Evolutionary conservation across 306 rosid genomes (phyloP), one percentile per base, ranked within the genome.

Genomic region (Amphicarpaea edgeworthii): DNA sequence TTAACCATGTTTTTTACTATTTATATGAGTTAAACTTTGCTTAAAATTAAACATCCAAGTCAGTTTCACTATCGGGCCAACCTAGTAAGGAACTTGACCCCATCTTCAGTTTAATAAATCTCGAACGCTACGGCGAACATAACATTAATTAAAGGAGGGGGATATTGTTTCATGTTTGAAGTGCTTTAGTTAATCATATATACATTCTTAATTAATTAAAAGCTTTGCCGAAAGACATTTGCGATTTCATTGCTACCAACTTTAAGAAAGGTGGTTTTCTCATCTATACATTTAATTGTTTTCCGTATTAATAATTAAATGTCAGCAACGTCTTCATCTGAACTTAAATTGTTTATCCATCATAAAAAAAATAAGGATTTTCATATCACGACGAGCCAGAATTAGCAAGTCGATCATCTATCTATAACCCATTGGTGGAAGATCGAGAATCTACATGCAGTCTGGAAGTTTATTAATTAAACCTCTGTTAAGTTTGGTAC

Each of bases 401-500:
- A 74, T 45, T 46, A 46, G 71, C 37, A 74, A 74, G 60, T 60
- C 34, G 17, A 46, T 1, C 17, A 43, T 14, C 16, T 14, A 15
- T 4, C 14, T 4, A 10, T 8, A 21, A 21, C 6, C 47, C 21
- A 19, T 28, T 73, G 43, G 78, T 17, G 38, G 79, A 46, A 15
- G 71, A 30, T 30, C 37, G 37, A 58, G 70, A 60, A 59, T 45
- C 69, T 54, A 8, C 53, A 70, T 19, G 63, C 12, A 40, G 16
- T 72, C 12, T 69, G 47, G 7, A 69, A 47, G n/a, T 49, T 50
- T 30, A 32, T 28, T 28, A 3, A 28, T 28, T 50, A 16, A 32
- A 21, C 6, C n/a, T 26, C n/a, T n/a, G n/a, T n/a, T n/a, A n/a
- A n/a, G 37, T 41, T 85, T 67, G 81, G 79, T 66, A 55, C 68